phyloP scores from a whole-genome alignment of 2,329 filamentous ascomycete species.

The Trichoderma semiorbis region DNA sequence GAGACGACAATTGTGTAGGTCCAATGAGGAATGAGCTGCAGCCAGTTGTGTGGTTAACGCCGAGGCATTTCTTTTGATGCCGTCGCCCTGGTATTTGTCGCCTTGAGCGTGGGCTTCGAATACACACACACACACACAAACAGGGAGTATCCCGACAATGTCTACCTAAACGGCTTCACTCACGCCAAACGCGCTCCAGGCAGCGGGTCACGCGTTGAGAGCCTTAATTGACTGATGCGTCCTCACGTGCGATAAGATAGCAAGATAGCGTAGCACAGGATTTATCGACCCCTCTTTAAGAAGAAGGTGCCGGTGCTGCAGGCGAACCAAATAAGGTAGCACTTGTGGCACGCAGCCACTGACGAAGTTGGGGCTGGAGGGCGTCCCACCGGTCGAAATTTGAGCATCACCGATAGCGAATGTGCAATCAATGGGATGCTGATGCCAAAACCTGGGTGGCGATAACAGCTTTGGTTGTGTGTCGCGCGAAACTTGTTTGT shows the following conservation, averaged over 20 bases:
- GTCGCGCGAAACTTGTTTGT: neutral
- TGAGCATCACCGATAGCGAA: neutral
- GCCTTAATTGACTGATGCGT: slow-evolving; percentile 22
- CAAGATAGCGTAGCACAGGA: neutral
- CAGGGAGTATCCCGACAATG: neutral
- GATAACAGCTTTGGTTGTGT: neutral
- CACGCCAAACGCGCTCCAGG: slow-evolving; percentile 16
- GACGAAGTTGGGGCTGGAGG: neutral
- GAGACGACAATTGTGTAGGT: neutral
- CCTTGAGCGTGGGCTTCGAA: neutral
- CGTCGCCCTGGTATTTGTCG: neutral
- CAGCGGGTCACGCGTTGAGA: slow-evolving; percentile 22
- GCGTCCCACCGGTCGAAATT: slow-evolving; percentile 1
- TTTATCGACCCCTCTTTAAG: neutral
- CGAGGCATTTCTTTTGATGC: neutral
- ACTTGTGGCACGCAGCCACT: neutral
- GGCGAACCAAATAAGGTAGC: neutral
- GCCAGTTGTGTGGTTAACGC: neutral
- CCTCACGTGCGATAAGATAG: slow-evolving; percentile 22
- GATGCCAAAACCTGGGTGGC: neutral
- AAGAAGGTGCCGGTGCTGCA: neutral
- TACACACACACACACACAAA: neutral
- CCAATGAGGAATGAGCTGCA: neutral
- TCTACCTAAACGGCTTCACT: neutral
- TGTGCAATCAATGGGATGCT: neutral